Conservation (phyloP, 2,329 filamentous ascomycete species). For the Alternaria atra region DNA sequence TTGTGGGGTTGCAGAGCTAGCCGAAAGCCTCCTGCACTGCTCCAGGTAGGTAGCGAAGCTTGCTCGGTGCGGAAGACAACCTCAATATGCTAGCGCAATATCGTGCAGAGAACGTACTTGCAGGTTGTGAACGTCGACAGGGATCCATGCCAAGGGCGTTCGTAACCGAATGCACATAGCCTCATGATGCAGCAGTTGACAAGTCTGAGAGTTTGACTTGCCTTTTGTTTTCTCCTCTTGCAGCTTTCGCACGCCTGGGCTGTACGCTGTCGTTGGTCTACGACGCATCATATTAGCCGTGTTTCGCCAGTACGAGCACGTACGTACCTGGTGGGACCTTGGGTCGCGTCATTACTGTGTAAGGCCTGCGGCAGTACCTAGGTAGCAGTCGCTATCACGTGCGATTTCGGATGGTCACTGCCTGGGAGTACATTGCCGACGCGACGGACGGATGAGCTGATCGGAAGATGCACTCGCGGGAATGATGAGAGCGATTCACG, state of each 20-base stretch:
- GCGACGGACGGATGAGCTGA: conserved; percentile 33
- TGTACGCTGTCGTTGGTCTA: conserved; percentile 69
- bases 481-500: conserved; percentile 22
- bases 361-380: conserved; percentile 9
- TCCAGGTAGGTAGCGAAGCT: neutral
- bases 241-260: conserved; percentile 71
- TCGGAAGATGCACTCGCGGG: conserved; percentile 40
- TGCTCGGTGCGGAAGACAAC: neutral
- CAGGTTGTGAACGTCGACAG: neutral
- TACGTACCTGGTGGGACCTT: conserved; percentile 46
- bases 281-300: conserved; percentile 61
- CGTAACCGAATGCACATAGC: neutral
- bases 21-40: neutral
- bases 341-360: conserved; percentile 43
- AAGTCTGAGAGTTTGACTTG: conserved; percentile 47
- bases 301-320: conserved; percentile 13
- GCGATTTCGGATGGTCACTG: conserved; percentile 22
- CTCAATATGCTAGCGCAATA: neutral
- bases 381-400: conserved; percentile 29
- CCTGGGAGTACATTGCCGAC: conserved; percentile 32
- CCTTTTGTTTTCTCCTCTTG: conserved; percentile 74
- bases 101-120: neutral
- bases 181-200: conserved; percentile 6
- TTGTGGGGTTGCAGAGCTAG: neutral
- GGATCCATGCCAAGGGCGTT: conserved; percentile 1